These are phyloP conservation scores for Aspergillus sp. DNA, from an alignment of 2,329 filamentous ascomycete species.

Conservation along the genomic window DNA sequence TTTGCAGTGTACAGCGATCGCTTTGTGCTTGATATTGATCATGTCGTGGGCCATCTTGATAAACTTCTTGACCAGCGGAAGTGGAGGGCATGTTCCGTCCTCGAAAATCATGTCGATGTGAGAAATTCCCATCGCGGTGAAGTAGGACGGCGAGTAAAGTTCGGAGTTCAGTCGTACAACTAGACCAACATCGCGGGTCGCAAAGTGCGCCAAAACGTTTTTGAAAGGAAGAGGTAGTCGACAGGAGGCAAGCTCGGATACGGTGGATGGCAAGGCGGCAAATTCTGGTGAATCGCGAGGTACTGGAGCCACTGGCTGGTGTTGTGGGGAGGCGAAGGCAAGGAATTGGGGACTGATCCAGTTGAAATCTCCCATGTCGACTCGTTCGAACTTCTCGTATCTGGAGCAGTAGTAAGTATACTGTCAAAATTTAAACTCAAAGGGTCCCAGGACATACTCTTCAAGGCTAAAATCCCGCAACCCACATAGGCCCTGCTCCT, in stretches of 20 bases:
- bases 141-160: slow-evolving; percentile 95
- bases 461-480: slow-evolving; percentile 93
- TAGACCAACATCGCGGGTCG: slow-evolving; percentile 81
- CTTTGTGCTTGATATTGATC: slow-evolving; percentile 86
- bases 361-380: slow-evolving; percentile 99
- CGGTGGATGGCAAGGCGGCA: slow-evolving; percentile 69
- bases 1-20: slow-evolving; percentile 97
- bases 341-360: slow-evolving; percentile 96
- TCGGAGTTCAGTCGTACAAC: slow-evolving; percentile 95
- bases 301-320: slow-evolving; percentile 72
- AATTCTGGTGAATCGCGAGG: slow-evolving; percentile 71
- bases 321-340: slow-evolving; percentile 93
- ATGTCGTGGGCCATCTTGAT: slow-evolving; percentile 92
- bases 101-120: slow-evolving; percentile 99
- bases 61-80: slow-evolving; percentile 89
- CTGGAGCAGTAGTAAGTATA: slow-evolving; percentile 37
- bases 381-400: slow-evolving; percentile 91
- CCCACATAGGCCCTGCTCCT: slow-evolving; percentile 89
- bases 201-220: slow-evolving; percentile 90
- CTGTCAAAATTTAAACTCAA: not conserved
- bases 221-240: slow-evolving; percentile 85
- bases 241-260: slow-evolving; percentile 70
- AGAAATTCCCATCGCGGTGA: slow-evolving; percentile 89
- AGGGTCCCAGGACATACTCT: slow-evolving; percentile 56
- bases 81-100: slow-evolving; percentile 89